Conservation (phyloP, 768 basidiomycete species). For the Cantharellus anzutake region DNA sequence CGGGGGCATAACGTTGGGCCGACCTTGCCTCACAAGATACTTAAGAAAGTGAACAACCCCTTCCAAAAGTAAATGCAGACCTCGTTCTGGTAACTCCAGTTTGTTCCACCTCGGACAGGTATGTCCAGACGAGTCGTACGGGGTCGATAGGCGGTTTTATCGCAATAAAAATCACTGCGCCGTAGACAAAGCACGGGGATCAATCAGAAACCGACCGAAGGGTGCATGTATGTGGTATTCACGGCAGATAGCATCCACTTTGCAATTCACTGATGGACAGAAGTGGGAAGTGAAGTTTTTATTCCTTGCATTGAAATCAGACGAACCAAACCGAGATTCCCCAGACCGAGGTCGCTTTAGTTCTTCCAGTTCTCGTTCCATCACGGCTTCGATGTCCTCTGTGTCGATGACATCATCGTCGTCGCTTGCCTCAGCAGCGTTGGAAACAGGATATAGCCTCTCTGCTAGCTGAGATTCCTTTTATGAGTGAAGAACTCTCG, state of each 20-base stretch:
- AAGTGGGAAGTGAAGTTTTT: background rate
- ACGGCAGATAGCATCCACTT: constrained; percentile 70
- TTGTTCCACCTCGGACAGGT: constrained; percentile 39
- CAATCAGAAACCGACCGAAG: background rate
- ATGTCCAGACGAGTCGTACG: constrained; percentile 42
- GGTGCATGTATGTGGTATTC: constrained; percentile 9
- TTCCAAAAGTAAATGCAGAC: constrained; percentile 20
- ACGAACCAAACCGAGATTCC: constrained; percentile 46
- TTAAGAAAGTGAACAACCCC: background rate
- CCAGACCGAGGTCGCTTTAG: constrained; percentile 42
- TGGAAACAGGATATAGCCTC: constrained; percentile 44
- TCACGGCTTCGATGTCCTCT: constrained; percentile 46
- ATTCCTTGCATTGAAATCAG: background rate
- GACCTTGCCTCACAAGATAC: constrained; percentile 25
- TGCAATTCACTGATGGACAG: constrained; percentile 38
- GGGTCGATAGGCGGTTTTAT: constrained; percentile 66
- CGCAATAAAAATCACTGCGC: constrained; percentile 56
- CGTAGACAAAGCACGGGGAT: background rate
- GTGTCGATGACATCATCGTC: constrained; percentile 19
- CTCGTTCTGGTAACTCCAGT: constrained; percentile 49
- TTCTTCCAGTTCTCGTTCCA: constrained; percentile 49
- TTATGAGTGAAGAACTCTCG: background rate
- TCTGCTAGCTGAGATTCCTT: constrained; percentile 33
- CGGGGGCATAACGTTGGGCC: constrained; percentile 51
- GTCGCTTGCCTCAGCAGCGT: constrained; percentile 11